Base-by-base conservation (phyloP, 805 yeast species). In the Barnettozyma pratensis region DNA sequence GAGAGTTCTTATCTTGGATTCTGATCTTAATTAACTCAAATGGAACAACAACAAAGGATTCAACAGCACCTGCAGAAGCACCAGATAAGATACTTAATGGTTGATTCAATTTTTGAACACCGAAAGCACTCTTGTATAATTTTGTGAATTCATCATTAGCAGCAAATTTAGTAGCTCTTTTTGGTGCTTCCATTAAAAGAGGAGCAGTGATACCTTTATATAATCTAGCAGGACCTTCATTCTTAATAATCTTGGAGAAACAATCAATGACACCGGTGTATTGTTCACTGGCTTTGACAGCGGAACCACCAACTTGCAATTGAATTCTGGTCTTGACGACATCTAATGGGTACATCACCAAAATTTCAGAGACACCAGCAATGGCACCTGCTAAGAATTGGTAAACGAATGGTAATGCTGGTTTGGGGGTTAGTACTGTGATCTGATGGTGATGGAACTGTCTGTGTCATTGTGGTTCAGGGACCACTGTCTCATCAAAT, bases 51-150 rank as follows among this genome's bases (percentile, higher is more conserved):
- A 94, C 96, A 65, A 91, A 89, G 3, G 97, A 81, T 68, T 94
- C 99, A 41, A 91, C 84, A 37, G 97, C 95, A 73, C 99, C 99
- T 7, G 99, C 99, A 50, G 96, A 86, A 36, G 98, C 97, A 72
- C 99, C 99, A 39, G 97, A 87, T 57, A 92, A 74, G 47, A 94
- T 73, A 3, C 97, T 89, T 63, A 94, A 73, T 7, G 86, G 81
- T 71, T 92, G 98, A 54, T 74, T 87, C 80, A 86, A 77, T 54
- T 77, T 67, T 7, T 74, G 66, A 41, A 86, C 75, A 45, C 88
- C 96, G 65, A 91, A 89, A 25, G 71, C 65, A 31, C 74, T 73
- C 57, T 80, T 80, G 77, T 90, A 92, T 57, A 90, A 68, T 67
- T 85, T 85, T 46, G 96, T 92, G 85, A 96, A 94, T 67, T 89